Base-by-base conservation (phyloP, 257 asterid genomes). In the Solanum chiquidenum region DNA sequence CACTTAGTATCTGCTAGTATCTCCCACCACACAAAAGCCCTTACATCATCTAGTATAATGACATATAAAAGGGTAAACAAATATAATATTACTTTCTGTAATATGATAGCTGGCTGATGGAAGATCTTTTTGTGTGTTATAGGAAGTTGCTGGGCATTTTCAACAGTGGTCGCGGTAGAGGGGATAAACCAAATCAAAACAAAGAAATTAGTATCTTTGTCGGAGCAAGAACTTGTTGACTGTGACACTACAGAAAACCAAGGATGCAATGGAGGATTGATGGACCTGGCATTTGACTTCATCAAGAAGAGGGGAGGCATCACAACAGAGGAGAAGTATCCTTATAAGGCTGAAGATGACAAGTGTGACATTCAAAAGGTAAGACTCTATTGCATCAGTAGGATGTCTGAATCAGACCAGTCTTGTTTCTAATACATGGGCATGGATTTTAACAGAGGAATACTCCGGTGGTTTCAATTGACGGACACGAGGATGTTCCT, bases 71-170 rank as follows among this genome's bases (percentile, higher is more conserved):
- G 84, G 64, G 37, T 44, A 79, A 79, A 79, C 64, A 25, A 33
- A 44, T 25, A 76, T 75, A 6, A 10, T 40, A 75, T n/a, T 9
- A n/a, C 29, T 23, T 76, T 2, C 12, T 72, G 34, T 3, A 76
- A 40, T 76, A 79, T 79, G 62, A 27, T 3, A 46, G 68, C 31
- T 79, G 37, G 6, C 37, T 82, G 69, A 46, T 29, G 69, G 44
- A 82, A 46, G 12, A 29, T 20, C 29, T 49, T 29, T 35, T 49
- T 42, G 20, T 14, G 55, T 44, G 33, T 60, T 87, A 68, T 90
- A 96, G 99, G 98, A 27, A 96, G 99, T 88, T 96, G 99, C 75
- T 96, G 99, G 99, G 98, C 99, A 29, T 96, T 97, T 92, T 94
- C 99, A 8, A 92, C 99, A 0, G 95, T 97, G 31, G 98, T 90